Evolutionary conservation across 2,329 filamentous ascomycete genomes (phyloP), one percentile per base, ranked within the genome.

Genomic region (Ophiobolus disseminans): DNA sequence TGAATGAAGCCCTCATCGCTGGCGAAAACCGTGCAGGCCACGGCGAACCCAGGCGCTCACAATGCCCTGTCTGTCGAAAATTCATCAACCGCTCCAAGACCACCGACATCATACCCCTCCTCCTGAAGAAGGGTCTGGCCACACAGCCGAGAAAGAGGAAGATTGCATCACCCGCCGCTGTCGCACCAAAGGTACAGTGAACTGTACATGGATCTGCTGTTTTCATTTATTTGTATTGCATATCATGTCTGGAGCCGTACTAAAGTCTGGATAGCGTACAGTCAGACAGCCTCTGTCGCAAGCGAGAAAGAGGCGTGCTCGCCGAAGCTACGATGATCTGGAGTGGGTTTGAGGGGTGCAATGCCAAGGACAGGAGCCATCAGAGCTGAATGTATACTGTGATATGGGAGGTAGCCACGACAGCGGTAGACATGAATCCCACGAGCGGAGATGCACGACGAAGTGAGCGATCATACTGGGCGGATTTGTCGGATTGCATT

Each of bases 1-100:
- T 87, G 32, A 78, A 82, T 40, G 81, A 85, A 62, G 80, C 82
- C n/a, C 70, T 87, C 14, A 80, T 80, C 30, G 80, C 79, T 20
- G 78, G 79, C 34, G 82, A 84, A 57, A 78, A 79, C 54, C 78
- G 77, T 31, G 63, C 73, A 8, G 75, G 75, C 1, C 69, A 74
- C 5, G 73, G 73, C 34, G 73, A 75, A 52, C 74, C 72, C 1
- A 76, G 69, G 35, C 69, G 70, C 17, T 73, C 72, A 0, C 74
- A 76, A 41, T 81, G 79, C 55, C 79, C 79, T 6, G 75, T 79
- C 7, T 78, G 77, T 55, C 68, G 78, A 31, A 79, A 78, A 54
- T 60, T 65, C 31, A 71, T 79, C 48, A 73, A 64, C 32, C 69
- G 73, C 36, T 70, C 59, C 35, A 77, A 70, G 52, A 58, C 62